These are phyloP conservation scores for Aspergillus novoparasiticus DNA, from an alignment of 2,329 filamentous ascomycete species.

Conservation along the genomic window DNA sequence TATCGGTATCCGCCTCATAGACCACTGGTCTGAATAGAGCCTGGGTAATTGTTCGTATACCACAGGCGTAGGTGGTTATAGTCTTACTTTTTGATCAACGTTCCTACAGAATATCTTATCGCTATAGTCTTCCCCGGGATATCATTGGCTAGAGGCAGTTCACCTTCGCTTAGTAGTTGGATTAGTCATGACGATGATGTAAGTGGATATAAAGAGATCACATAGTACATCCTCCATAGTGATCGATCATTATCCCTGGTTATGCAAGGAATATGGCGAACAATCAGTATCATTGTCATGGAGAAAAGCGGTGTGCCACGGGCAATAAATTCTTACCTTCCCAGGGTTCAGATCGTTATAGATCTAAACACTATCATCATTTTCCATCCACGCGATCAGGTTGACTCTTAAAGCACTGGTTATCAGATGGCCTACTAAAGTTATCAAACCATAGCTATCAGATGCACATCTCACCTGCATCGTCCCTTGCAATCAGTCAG, in stretches of 20 bases:
- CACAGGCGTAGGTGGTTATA: neutral
- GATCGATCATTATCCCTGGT: too few relatives aligned
- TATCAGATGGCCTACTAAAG: neutral
- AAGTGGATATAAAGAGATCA: neutral
- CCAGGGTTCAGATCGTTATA: too few relatives aligned
- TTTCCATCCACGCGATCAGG: neutral
- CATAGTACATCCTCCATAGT: too few relatives aligned
- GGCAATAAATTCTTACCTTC: too few relatives aligned
- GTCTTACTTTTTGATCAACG: neutral
- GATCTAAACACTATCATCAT: neutral
- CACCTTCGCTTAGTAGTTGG: neutral
- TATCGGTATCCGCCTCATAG: neutral
- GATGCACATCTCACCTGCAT: neutral
- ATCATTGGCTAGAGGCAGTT: neutral
- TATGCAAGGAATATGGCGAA: too few relatives aligned
- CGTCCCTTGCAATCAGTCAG: neutral
- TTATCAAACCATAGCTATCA: neutral
- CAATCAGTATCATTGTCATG: too few relatives aligned
- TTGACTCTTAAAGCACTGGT: neutral
- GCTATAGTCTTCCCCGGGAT: neutral
- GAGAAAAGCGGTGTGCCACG: too few relatives aligned
- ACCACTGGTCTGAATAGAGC: neutral
- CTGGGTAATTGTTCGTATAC: neutral
- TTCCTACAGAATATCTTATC: neutral
- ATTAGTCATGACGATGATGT: neutral